Evolutionary conservation across 2,329 filamentous ascomycete species (phyloP).

Genomic region (Aureobasidium sp.): DNA sequence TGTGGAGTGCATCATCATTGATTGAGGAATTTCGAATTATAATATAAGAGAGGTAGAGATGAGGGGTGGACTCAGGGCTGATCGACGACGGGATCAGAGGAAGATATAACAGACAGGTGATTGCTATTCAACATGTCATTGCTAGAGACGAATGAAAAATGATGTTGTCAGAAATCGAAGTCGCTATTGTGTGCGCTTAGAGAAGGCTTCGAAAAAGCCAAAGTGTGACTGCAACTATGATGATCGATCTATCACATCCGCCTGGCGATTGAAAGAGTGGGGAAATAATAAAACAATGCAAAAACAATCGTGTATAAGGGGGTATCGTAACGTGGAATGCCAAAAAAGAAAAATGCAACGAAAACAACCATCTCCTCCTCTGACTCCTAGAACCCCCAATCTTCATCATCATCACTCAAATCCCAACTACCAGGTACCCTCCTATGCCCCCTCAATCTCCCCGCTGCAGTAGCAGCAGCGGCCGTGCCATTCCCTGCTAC

Average conservation of each 20-base stretch:
- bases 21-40: not conserved
- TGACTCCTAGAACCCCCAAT: slow-evolving; percentile 15
- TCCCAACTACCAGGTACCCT: slow-evolving; percentile 13
- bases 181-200: not conserved
- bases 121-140: not conserved
- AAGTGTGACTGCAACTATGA: no score
- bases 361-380: not conserved
- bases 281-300: not conserved
- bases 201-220: not conserved
- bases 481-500: not conserved
- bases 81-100: not conserved
- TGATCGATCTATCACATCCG: no score
- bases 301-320: not conserved
- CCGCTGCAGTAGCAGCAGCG: not conserved
- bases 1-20: not conserved
- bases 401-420: slow-evolving; percentile 15
- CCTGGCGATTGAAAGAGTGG: not conserved
- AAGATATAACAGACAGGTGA: not conserved
- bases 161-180: not conserved
- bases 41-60: not conserved
- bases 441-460: slow-evolving; percentile 1
- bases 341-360: not conserved
- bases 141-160: not conserved
- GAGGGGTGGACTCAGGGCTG: not conserved
- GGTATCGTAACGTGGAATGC: slow-evolving; percentile 4